Evolutionary conservation across 257 asterid genomes (phyloP), one percentile per base, ranked within the genome.

Genomic region (Fraxinus cuspidata): DNA sequence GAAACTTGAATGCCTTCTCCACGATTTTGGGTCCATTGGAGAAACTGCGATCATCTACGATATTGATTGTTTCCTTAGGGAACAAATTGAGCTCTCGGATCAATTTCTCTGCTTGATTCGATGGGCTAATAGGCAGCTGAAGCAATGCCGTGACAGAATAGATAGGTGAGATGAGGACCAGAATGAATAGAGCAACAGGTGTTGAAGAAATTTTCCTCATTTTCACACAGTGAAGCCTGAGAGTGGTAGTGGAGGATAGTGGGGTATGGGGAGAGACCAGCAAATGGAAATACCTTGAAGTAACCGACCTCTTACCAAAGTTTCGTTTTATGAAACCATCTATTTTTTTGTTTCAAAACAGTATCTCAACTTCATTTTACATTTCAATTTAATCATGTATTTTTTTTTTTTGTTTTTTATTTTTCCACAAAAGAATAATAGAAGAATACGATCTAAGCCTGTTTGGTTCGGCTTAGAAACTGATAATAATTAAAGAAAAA

Each of bases 51-150:
- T 49, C 81, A 18, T 77, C 81, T 71, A 87, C 84, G 70, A 93
- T 78, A 79, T 93, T 93, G 79, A 90, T 51, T 72, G 90, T 76
- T 10, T 78, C 74, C 15, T 86, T 83, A 0, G 98, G 98, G 74
- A 91, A 91, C 89, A 93, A 74, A 76, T 91, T 93, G 84, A 93
- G 97, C 74, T 86, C 87, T 25, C 82, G 84, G 77, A 91, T 93
- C 77, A 93, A 77, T 82, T 85, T 87, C 89, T 87, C 93, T 2
- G 87, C 96, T 9, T 90, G 84, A 63, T 79, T 28, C n/a, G 87
- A 74, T 60, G 69, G 69, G 19, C 34, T 25, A 12, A 25, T 11
- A 23, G 92, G 93, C 38, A 83, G 18, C 2, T 87, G 93, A 81
- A 87, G 92, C 81, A 82, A 83, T 4, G 91, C 92, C 31, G 71